A percentile compares a stretch with the other conserved stretches of the same genome.
Evolutionary conservation across 345 rosid genomes (phyloP).

Genomic region (Camelina hispida): DNA sequence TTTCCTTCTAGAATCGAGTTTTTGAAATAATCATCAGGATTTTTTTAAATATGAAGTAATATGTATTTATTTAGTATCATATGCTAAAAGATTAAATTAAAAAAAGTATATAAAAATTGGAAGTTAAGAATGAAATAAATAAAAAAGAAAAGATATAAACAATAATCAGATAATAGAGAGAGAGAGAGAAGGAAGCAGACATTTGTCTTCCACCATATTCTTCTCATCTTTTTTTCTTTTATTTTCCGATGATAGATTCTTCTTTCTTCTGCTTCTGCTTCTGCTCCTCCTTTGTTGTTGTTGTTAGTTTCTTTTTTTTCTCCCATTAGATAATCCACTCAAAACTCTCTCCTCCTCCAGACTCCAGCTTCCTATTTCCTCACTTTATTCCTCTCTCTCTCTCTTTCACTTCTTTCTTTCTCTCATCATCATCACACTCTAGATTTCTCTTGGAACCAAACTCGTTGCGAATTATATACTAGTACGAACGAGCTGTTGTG

Average conservation of each 20-base stretch:
- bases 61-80: not conserved
- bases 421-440: slow-evolving; percentile 9
- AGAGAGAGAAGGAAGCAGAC: slow-evolving; percentile 49
- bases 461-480: slow-evolving; percentile 3
- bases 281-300: not conserved
- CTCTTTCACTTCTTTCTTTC: not conserved
- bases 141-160: slow-evolving; percentile 17
- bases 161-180: slow-evolving; percentile 51
- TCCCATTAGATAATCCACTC: slow-evolving; percentile 34
- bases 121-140: slow-evolving; percentile 23
- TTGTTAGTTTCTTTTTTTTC: slow-evolving; percentile 7
- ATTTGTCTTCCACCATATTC: slow-evolving; percentile 57
- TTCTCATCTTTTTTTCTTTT: slow-evolving; percentile 41
- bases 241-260: slow-evolving; percentile 47
- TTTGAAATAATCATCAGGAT: not conserved
- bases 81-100: slow-evolving; percentile 26
- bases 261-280: slow-evolving; percentile 45
- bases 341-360: not conserved
- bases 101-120: not conserved
- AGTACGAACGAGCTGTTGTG: too few relatives aligned
- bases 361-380: slow-evolving; percentile 1
- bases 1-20: not conserved
- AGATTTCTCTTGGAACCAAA: slow-evolving; percentile 18
- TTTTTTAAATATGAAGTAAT: not conserved
- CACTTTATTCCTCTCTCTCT: not conserved